Evolutionary conservation across 768 basidiomycete species (phyloP).

Genomic region (Boletus reticuloceps): DNA sequence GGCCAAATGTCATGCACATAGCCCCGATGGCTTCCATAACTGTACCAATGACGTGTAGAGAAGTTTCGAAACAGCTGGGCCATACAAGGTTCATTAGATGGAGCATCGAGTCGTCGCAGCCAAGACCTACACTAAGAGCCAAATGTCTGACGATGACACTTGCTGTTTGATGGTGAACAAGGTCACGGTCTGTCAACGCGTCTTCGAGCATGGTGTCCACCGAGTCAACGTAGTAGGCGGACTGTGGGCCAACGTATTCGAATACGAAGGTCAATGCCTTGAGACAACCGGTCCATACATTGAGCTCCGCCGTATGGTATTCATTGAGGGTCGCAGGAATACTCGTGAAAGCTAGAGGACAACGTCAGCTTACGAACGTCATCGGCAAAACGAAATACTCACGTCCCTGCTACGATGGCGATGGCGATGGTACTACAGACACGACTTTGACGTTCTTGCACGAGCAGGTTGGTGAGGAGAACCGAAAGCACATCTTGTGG

Average conservation of each 20-base stretch:
- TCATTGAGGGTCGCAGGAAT: constrained; percentile 99
- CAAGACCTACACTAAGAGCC: constrained; percentile 93
- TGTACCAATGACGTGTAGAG: constrained; percentile 95
- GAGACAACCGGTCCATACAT: constrained; percentile 97
- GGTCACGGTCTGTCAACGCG: no score
- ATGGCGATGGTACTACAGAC: no score
- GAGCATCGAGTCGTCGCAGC: constrained; percentile 96
- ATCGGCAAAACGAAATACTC: no score
- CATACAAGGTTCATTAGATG: constrained; percentile 98
- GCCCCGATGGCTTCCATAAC: constrained; percentile 99
- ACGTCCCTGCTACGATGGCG: no score
- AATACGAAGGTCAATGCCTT: constrained; percentile 99
- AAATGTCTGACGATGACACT: constrained; percentile 98
- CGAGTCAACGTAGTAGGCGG: constrained; percentile 94
- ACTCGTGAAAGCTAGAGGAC: no score
- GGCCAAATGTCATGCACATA: constrained; percentile 94
- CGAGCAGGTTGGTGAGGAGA: constrained; percentile 91
- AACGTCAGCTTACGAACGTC: no score
- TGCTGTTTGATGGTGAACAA: constrained; percentile 97
- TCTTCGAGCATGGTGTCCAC: constrained; percentile 98
- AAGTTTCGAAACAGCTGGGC: constrained; percentile 99
- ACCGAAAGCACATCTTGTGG: constrained; percentile 98
- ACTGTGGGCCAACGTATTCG: constrained; percentile 97
- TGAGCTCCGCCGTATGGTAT: constrained; percentile 96
- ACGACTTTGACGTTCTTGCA: constrained; percentile 99